Base-by-base conservation (phyloP, 75 land plant genomes). In the Cupressus sempervirens region DNA sequence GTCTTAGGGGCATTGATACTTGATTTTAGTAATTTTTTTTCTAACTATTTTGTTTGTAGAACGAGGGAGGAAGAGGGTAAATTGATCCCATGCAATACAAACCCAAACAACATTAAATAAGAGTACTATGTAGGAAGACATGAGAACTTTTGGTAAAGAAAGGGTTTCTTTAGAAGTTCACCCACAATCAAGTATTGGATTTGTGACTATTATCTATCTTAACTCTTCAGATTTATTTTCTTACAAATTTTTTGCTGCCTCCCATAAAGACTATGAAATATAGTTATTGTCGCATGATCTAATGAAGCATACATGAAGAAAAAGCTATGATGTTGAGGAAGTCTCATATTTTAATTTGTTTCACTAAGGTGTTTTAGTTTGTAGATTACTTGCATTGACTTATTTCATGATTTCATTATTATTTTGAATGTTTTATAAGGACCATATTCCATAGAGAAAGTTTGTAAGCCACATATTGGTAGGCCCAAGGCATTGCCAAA, bases 41-140 rank as follows among this genome's bases (percentile, higher is more conserved):
- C 16, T n/a, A 29, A 32, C 34, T 7, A 32, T 38, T 9, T 74
- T n/a, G 83, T 40, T 40, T 77, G 18, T 77, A 12, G 26, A 43
- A 36, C 36, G 29, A 68, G 4, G 73, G 32, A 8, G 2, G 11
- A 23, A 29, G 2, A 43, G 85, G 26, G 6, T 32, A 80, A 83
- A 26, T 38, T 36, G 3, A 84, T 72, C 79, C 43, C 20, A 58
- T 85, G 40, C 76, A 18, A 20, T 88, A 88, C 96, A 97, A 96
- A 98, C 97, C 90, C 92, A 98, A 16, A 96, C 99, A 1, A 93
- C 96, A 52, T 96, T 98, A 76, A 92, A 98, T 82, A 98, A 98
- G 86, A 98, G 99, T 79, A 98, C 99, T 35, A 87, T 95, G 46
- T 98, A 94, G 90, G 98, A 96, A 85, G 96, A 96, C 74, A 87